Conservation (phyloP, 768 basidiomycete species). For the Trametes cubensis region DNA sequence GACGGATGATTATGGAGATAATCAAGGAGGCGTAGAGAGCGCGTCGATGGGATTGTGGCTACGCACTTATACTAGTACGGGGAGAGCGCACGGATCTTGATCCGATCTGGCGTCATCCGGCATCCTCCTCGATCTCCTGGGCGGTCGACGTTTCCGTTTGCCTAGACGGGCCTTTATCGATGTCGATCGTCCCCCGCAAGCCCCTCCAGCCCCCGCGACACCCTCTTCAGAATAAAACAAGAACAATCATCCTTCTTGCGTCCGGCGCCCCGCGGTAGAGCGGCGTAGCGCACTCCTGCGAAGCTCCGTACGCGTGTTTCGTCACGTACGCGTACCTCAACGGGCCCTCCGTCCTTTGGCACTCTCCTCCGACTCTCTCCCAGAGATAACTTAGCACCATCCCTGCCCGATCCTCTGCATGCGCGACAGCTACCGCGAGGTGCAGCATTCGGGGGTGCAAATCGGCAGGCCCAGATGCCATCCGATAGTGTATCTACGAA, state of each 20-base stretch:
- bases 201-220: neutral
- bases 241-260: too few species aligned
- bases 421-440: constrained; percentile 14
- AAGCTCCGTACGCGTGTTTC: too few species aligned
- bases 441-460: constrained; percentile 22
- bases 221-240: neutral
- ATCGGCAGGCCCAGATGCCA: constrained; percentile 25
- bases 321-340: too few species aligned
- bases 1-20: constrained; percentile 26
- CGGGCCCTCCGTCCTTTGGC: neutral
- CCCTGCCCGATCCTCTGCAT: neutral
- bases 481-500: constrained; percentile 24
- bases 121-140: constrained; percentile 23
- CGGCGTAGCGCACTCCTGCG: too few species aligned
- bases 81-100: constrained; percentile 77
- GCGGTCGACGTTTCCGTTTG: constrained; percentile 15
- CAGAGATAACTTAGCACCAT: neutral
- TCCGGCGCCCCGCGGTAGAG: neutral
- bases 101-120: constrained; percentile 50
- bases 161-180: constrained; percentile 25
- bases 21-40: constrained; percentile 35
- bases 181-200: constrained; percentile 17
- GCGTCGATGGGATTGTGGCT: constrained; percentile 33
- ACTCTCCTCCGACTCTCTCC: neutral
- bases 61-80: constrained; percentile 49